Base-by-base conservation (phyloP, 768 basidiomycete genomes). In the Podaxis sp. region DNA sequence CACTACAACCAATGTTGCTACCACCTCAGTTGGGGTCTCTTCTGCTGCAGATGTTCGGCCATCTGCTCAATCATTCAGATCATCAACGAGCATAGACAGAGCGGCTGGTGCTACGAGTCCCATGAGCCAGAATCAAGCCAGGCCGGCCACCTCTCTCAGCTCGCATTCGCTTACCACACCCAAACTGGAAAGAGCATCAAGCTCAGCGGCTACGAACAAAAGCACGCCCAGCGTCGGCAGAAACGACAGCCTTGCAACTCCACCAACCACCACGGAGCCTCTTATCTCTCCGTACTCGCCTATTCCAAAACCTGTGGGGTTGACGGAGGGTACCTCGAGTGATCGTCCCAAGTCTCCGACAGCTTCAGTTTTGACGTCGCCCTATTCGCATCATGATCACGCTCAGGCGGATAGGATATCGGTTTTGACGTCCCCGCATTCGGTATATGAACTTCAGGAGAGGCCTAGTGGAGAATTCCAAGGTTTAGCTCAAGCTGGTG, bases 281-380 rank as follows among this genome's bases (percentile, higher is more conserved):
- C 52, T 48, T 1, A 46, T 61, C 11, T 61, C 59, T 7, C 59
- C 59, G 5, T 53, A 60, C 14, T 60, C 59, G 9, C 59, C 59
- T 10, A 13, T 54, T 9, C 1, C 6, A 4, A 37, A 48, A 9
- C 44, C 59, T 5, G 14, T 18, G 7, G 44, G 27, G 3, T 14
- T 55, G 9, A 37, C 53, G n/a, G 59, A 51, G 6, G 42, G 50
- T 27, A 40, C 57, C 0, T 65, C 59, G 50, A 58, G 42, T 63
- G 65, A 60, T 63, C 65, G 36, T 61, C 62, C 47, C 9, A 46
- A 25, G 5, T 64, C 66, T 16, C 57, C 53, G 4, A 48, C 59
- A 16, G 47, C 57, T 38, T 71, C 72, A 1, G 51, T 74, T 48
- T 61, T 77, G 56, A 74, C 77, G 36, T 81, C 79, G 5, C 72